Evolutionary conservation across 345 rosid species (phyloP).

Genomic region (Syzygium jambos): DNA sequence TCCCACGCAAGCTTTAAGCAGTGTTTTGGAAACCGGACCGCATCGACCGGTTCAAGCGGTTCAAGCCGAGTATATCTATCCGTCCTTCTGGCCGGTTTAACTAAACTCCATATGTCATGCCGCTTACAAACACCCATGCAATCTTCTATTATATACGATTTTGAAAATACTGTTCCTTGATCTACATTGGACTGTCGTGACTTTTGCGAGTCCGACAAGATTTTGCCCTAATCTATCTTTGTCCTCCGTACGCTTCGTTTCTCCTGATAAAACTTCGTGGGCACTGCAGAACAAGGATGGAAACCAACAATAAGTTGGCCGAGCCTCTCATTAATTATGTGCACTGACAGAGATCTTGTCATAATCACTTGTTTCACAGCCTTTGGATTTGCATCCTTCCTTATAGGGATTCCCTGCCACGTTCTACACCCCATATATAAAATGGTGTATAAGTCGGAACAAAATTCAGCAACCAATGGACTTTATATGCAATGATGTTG

Average conservation of each 20-base stretch:
- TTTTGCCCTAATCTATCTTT: not conserved
- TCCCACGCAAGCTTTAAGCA: too few relatives aligned
- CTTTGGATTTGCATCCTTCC: not conserved
- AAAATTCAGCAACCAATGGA: not conserved
- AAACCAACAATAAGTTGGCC: not conserved
- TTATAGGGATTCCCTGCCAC: not conserved
- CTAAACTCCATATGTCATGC: too few relatives aligned
- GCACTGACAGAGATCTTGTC: not conserved
- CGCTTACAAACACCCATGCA: too few relatives aligned
- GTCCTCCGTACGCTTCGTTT: not conserved
- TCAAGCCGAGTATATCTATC: too few relatives aligned
- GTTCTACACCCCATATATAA: not conserved
- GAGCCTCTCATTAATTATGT: not conserved
- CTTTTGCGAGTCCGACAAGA: not conserved
- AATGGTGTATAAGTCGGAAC: not conserved
- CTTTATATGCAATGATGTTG: not conserved
- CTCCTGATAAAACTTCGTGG: not conserved
- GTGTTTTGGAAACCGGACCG: too few relatives aligned
- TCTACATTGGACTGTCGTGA: not conserved
- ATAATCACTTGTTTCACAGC: not conserved
- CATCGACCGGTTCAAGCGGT: too few relatives aligned
- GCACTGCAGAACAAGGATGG: not conserved
- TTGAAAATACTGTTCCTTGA: not conserved
- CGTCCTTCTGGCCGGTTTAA: too few relatives aligned
- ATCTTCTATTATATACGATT: not conserved